phyloP scores from a whole-genome alignment of 441 rosid genomes.

The Adansonia rubrostipa region DNA sequence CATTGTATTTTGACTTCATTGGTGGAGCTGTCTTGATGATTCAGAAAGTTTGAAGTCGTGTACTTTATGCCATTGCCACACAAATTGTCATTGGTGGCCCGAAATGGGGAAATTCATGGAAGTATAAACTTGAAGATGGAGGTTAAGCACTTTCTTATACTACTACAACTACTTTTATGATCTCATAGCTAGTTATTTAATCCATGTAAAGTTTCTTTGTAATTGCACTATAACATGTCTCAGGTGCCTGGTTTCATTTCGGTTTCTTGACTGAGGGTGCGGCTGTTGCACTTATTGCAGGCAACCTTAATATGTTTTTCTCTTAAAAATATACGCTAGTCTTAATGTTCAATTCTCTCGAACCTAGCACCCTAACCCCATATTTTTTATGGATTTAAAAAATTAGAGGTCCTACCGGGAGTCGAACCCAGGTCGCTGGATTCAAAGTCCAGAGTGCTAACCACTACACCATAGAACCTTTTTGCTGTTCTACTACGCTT shows the following conservation, averaged over 20 bases:
- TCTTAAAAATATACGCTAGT: too few species aligned
- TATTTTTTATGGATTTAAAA: too few species aligned
- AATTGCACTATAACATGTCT: constrained; percentile 6
- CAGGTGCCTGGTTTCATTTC: fast-evolving
- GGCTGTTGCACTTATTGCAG: too few species aligned
- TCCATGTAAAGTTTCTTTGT: not conserved
- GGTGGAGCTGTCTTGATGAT: not conserved
- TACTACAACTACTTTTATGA: not conserved
- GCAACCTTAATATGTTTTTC: too few species aligned
- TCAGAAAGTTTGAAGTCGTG: not conserved
- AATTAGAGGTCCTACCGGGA: constrained; percentile 50
- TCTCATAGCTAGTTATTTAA: not conserved
- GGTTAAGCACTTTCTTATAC: not conserved
- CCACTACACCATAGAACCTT: constrained; percentile 34
- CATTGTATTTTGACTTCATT: not conserved
- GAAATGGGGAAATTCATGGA: not conserved
- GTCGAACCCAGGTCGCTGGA: constrained; percentile 90
- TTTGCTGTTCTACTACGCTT: too few species aligned
- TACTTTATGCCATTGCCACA: not conserved
- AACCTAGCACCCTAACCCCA: too few species aligned
- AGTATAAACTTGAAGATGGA: not conserved
- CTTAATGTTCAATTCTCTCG: too few species aligned
- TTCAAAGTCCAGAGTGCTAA: constrained; percentile 91
- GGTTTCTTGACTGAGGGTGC: too few species aligned
- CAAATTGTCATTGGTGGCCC: not conserved